phyloP scores from a whole-genome alignment of 495 filamentous ascomycete species.

The Apiosordaria backusii region DNA sequence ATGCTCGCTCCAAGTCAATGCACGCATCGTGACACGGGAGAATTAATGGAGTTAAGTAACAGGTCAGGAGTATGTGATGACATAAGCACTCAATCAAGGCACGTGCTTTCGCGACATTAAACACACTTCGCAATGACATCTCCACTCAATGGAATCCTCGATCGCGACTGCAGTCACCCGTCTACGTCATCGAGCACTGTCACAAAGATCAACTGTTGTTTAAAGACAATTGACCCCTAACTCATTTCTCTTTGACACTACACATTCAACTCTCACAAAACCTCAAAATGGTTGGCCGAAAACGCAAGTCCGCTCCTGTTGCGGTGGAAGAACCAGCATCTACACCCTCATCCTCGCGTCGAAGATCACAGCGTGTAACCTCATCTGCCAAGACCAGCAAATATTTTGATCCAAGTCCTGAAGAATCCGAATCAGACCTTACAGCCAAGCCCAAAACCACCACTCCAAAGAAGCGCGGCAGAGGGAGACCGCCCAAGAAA shows the following conservation, averaged over 20 bases:
- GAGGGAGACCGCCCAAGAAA: conserved; percentile 14
- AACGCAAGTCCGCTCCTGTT: conserved; percentile 21
- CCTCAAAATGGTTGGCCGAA: conserved; percentile 18
- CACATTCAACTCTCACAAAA: neutral
- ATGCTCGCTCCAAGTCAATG: too few relatives aligned
- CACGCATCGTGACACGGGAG: neutral
- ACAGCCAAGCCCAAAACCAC: neutral
- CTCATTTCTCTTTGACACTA: neutral
- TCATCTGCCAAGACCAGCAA: conserved; percentile 35
- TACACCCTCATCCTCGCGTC: conserved; percentile 23
- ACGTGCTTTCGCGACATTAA: conserved; percentile 19
- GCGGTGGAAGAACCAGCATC: neutral
- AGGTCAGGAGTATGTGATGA: neutral
- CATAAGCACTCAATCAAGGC: conserved; percentile 9
- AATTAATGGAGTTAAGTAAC: neutral
- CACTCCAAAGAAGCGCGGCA: neutral
- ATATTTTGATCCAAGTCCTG: conserved; percentile 32
- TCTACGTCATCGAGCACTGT: conserved; percentile 5
- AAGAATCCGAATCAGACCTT: conserved; percentile 20
- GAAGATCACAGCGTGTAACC: conserved; percentile 37
- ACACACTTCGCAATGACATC: neutral
- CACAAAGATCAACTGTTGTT: neutral
- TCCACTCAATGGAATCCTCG: neutral
- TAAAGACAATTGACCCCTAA: neutral
- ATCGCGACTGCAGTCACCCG: neutral